phyloP scores from a whole-genome alignment of 805 yeast genomes.

The Metschnikowia kunwiensis region DNA sequence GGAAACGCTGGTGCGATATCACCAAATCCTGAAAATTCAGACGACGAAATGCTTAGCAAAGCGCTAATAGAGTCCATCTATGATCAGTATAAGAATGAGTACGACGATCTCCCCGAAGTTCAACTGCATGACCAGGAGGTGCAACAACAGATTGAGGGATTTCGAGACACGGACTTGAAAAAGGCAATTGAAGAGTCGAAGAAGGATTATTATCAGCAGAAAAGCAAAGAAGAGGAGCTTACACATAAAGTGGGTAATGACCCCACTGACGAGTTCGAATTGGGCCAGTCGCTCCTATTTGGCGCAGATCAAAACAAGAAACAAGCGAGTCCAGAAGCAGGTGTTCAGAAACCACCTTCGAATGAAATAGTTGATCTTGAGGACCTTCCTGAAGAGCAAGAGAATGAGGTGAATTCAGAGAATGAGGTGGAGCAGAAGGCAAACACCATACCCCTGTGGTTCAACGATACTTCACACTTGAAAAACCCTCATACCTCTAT shows the following conservation, averaged over 20 bases:
- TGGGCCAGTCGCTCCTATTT: slow-evolving; percentile 25
- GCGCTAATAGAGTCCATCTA: slow-evolving; percentile 39
- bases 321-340: too few relatives aligned
- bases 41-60: slow-evolving; percentile 27
- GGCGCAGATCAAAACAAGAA: not conserved
- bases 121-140: not conserved
- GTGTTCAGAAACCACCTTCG: too few relatives aligned
- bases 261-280: slow-evolving; percentile 10
- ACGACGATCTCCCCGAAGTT: slow-evolving; percentile 1
- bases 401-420: not conserved
- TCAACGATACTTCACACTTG: slow-evolving; percentile 16
- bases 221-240: slow-evolving; percentile 21
- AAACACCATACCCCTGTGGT: slow-evolving; percentile 27
- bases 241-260: not conserved
- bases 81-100: slow-evolving; percentile 24
- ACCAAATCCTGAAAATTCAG: not conserved
- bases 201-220: slow-evolving; percentile 36
- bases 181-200: slow-evolving; percentile 49
- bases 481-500: slow-evolving; percentile 9
- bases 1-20: not conserved
- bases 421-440: not conserved
- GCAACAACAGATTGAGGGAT: slow-evolving; percentile 12
- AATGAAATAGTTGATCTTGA: not conserved
- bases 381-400: not conserved
- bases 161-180: slow-evolving; percentile 39